Percentiles rank a stretch among this genome's conserved stretches.
Evolutionary conservation across 305 asterid genomes (phyloP).

Genomic region (Solanum hybrid): DNA sequence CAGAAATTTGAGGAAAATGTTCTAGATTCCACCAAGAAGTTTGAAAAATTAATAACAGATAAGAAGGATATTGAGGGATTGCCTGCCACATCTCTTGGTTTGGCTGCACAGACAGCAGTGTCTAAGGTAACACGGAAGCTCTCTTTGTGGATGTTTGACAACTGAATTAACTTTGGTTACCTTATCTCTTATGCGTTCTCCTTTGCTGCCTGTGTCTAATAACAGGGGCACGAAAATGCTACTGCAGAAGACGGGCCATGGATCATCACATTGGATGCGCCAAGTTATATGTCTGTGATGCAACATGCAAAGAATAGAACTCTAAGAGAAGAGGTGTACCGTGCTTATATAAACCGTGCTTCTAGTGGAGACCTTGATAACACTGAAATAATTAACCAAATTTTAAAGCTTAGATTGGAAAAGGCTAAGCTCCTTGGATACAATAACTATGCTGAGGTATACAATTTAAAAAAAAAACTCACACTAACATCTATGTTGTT

Average conservation of each 20-base stretch:
- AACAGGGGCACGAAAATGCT: conserved; percentile 92
- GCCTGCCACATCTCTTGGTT: conserved; percentile 82
- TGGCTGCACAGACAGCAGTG: conserved; percentile 95
- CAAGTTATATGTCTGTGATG: conserved; percentile 82
- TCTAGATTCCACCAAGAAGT: conserved; percentile 91
- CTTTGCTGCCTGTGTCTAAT: conserved; percentile 7
- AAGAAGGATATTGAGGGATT: conserved; percentile 89
- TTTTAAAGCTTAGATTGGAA: conserved; percentile 80
- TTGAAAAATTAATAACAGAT: conserved; percentile 75
- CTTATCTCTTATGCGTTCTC: conserved; percentile 2
- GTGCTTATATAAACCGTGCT: conserved; percentile 80
- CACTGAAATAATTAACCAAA: conserved; percentile 70
- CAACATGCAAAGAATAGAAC: conserved; percentile 85
- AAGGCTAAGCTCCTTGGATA: conserved; percentile 96
- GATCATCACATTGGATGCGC: conserved; percentile 89
- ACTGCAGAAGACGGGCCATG: conserved; percentile 92
- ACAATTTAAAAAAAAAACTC: not conserved
- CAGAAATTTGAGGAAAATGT: conserved; percentile 89
- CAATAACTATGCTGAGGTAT: conserved; percentile 88
- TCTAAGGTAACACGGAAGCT: conserved; percentile 52
- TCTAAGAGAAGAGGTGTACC: conserved; percentile 94
- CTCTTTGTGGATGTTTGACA: conserved; percentile 4
- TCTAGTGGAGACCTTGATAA: conserved; percentile 91
- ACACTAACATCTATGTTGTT: not conserved
- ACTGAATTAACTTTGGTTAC: not conserved